A percentile compares a stretch with the other conserved stretches of the same genome.
Evolutionary conservation across 345 rosid species (phyloP).

Genomic region (Murraya paniculata): DNA sequence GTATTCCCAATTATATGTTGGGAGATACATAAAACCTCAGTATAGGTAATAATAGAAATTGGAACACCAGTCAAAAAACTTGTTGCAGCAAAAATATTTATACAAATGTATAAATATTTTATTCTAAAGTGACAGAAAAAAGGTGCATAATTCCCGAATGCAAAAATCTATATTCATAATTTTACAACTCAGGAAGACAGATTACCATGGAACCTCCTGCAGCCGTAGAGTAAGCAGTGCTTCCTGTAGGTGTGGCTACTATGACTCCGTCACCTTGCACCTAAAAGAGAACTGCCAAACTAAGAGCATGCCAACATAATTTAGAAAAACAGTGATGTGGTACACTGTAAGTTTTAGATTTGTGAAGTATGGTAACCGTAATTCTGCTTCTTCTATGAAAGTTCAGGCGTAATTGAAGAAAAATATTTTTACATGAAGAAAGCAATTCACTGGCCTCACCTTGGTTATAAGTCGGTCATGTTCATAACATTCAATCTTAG

Average conservation of each 20-base stretch:
- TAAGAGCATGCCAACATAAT: conserved; percentile 2
- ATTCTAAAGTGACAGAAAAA: background rate
- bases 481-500: conserved; percentile 94
- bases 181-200: background rate
- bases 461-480: conserved; percentile 95
- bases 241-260: conserved; percentile 98
- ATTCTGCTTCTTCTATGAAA: conserved; percentile 10
- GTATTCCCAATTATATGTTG: conserved; percentile 21
- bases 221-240: conserved; percentile 97
- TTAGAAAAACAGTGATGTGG: background rate
- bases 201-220: conserved; percentile 99
- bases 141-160: background rate
- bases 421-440: conserved; percentile 1
- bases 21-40: background rate
- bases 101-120: background rate
- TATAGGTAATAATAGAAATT: background rate
- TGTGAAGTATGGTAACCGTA: background rate
- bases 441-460: conserved; percentile 42
- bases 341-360: conserved; percentile 13
- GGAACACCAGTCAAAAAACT: background rate
- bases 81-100: background rate
- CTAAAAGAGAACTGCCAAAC: conserved; percentile 32
- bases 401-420: background rate
- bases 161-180: background rate
- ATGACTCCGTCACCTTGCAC: conserved; percentile 99